phyloP scores from a whole-genome alignment of 1,284 basidiomycete genomes.

The Vanrija sp. region DNA sequence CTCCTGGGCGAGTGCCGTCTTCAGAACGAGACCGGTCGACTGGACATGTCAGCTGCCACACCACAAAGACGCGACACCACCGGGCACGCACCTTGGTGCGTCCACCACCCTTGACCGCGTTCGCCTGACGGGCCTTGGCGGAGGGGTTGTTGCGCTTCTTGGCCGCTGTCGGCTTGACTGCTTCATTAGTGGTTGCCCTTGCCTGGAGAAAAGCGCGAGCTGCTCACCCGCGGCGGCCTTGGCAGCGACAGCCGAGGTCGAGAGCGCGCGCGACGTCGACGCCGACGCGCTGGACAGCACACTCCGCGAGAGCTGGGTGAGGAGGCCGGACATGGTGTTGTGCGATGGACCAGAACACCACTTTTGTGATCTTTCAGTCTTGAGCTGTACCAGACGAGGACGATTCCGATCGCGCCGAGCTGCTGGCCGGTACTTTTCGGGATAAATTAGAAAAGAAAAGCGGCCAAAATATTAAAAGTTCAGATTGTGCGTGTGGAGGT shows the following conservation, averaged over 20 bases:
- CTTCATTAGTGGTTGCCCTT: background rate
- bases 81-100: constrained; percentile 7
- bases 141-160: background rate
- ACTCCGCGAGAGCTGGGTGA: constrained; percentile 5
- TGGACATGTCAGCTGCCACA: constrained; percentile 1
- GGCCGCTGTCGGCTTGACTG: background rate
- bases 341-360: background rate
- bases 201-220: background rate
- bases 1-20: constrained; percentile 23
- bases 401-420: background rate
- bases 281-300: constrained; percentile 4
- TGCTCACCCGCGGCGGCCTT: constrained; percentile 9
- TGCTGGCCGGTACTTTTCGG: constrained; percentile 3
- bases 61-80: background rate
- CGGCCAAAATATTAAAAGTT: too few relatives aligned
- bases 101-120: background rate
- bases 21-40: constrained; percentile 19
- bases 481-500: too few relatives aligned
- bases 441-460: constrained; percentile 12
- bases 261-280: constrained; percentile 18
- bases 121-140: background rate
- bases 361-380: background rate
- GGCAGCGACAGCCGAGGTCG: constrained; percentile 15
- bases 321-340: constrained; percentile 12
- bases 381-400: background rate